Percentiles rank a stretch among this genome's conserved stretches.
These are phyloP conservation scores for Bertia moriformis DNA, from an alignment of 2,329 filamentous ascomycete species.

Conservation along the genomic window DNA sequence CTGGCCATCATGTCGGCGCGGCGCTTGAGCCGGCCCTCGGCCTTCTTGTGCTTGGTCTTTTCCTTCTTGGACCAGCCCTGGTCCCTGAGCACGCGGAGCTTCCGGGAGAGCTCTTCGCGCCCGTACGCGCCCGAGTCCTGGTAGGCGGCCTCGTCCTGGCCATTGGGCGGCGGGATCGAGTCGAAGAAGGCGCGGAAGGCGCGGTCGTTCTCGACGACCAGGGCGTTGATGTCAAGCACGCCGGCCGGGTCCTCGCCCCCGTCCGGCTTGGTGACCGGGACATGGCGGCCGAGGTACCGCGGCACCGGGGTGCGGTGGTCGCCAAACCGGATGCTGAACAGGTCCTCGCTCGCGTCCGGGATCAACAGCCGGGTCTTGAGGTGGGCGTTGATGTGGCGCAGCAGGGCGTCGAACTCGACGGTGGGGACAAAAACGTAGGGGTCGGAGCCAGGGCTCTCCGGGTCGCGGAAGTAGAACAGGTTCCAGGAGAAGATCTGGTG, in stretches of 20 bases:
- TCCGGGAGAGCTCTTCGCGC: background rate
- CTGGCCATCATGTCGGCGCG: background rate
- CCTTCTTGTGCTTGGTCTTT: background rate
- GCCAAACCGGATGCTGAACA: background rate
- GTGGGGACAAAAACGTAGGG: background rate
- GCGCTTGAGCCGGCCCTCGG: background rate
- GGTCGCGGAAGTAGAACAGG: background rate
- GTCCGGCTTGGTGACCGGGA: no score
- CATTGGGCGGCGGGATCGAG: background rate
- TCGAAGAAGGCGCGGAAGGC: background rate
- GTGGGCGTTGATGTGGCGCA: background rate
- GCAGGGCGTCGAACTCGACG: background rate
- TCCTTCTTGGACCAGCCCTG: background rate
- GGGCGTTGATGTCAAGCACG: no score
- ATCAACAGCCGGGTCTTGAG: background rate
- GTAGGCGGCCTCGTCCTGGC: background rate
- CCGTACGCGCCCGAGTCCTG: background rate
- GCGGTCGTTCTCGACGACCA: background rate
- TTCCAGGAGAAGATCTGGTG: background rate
- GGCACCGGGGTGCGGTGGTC: background rate
- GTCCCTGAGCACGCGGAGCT: background rate
- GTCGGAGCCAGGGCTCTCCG: background rate
- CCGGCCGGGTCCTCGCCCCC: no score
- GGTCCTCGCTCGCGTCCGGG: background rate
- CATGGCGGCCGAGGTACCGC: background rate